These are phyloP conservation scores for Pseudogymnoascus sp. DNA, from an alignment of 2,329 filamentous ascomycete species.

Conservation along the genomic window DNA sequence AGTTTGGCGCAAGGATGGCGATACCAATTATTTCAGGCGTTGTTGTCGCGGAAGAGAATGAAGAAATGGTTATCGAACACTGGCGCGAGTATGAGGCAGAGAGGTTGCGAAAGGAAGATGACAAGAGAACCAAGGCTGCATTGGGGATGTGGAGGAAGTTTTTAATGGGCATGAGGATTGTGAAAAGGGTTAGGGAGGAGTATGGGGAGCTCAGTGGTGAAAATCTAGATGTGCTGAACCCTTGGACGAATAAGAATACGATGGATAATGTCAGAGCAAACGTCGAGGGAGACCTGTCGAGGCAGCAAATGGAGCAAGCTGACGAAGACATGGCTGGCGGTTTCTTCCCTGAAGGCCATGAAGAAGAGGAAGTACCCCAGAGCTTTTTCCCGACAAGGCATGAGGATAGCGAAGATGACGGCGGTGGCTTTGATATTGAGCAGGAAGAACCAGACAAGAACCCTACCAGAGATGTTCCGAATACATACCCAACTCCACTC, in stretches of 20 bases:
- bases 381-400: conserved; percentile 26
- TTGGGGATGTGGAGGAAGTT: conserved; percentile 79
- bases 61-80: conserved; percentile 65
- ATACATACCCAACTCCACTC: neutral
- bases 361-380: conserved; percentile 34
- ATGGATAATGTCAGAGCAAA: conserved; percentile 20
- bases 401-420: conserved; percentile 19
- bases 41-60: conserved; percentile 75
- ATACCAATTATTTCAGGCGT: conserved; percentile 88
- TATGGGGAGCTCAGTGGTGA: conserved; percentile 55
- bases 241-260: conserved; percentile 37
- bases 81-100: conserved; percentile 72
- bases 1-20: conserved; percentile 90
- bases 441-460: neutral
- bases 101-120: conserved; percentile 67
- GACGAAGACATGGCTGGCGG: conserved; percentile 51
- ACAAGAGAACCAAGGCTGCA: conserved; percentile 67
- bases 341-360: conserved; percentile 50
- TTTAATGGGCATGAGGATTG: conserved; percentile 73
- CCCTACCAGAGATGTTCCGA: neutral
- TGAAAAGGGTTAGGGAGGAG: conserved; percentile 66
- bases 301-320: conserved; percentile 24
- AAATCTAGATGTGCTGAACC: conserved; percentile 46
- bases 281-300: conserved; percentile 23
- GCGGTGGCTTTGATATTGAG: conserved; percentile 20